Percentiles rank a stretch among this genome's conserved stretches.
Evolutionary conservation across 2,329 filamentous ascomycete species (phyloP).

Genomic region (Botrytis sinoallii): DNA sequence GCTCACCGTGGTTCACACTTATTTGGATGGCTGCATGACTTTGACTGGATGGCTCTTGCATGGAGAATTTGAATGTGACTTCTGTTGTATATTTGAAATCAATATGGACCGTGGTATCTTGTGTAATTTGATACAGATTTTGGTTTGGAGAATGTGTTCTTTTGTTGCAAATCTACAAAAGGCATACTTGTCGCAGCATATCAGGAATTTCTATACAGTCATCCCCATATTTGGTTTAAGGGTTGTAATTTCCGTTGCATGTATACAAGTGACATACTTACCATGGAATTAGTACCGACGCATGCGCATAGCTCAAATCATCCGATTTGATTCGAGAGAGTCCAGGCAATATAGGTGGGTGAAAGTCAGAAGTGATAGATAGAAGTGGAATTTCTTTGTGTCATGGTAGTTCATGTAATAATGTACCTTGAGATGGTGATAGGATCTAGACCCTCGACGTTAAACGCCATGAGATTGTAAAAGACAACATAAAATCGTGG

Average conservation of each 20-base stretch:
- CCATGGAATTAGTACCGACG: not conserved
- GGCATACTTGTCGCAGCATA: not conserved
- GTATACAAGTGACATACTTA: not conserved
- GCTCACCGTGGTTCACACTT: not conserved
- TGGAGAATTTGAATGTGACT: not conserved
- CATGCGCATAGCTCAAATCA: accelerated
- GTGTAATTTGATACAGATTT: not conserved
- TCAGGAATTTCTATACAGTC: no score
- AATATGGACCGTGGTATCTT: not conserved
- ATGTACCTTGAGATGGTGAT: not conserved
- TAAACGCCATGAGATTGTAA: not conserved
- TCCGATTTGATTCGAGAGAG: accelerated
- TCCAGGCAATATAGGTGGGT: no score
- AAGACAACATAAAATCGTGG: accelerated
- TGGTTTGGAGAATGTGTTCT: not conserved
- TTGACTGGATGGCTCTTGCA: not conserved
- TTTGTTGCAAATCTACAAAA: not conserved
- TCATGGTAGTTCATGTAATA: not conserved
- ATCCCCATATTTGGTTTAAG: no score
- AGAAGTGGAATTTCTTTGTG: not conserved
- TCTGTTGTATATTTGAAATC: not conserved
- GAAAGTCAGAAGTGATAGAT: no score
- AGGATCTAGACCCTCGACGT: not conserved
- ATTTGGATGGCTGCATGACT: not conserved
- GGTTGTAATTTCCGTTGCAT: no score